Evolutionary conservation across 1,139 yeast species (phyloP), one percentile per base, ranked within the genome.

Genomic region (Blastobotrys capitulatus): DNA sequence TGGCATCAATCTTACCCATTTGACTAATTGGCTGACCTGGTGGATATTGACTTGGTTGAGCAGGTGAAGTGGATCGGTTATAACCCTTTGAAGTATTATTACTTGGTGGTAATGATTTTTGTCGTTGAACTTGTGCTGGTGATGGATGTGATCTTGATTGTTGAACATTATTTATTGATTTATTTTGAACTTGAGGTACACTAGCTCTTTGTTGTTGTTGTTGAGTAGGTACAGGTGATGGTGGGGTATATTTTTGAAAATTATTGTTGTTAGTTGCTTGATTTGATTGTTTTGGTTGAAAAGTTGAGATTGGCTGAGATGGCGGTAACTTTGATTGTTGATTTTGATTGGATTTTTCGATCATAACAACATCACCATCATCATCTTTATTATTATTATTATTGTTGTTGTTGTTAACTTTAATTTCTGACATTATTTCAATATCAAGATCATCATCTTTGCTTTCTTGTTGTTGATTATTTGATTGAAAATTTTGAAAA

Each of bases 351-450:
- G 12, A 13, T 13, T 29, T 9, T 29, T 29, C 32, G 4, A 29
- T 9, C 32, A 29, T 29, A 3, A 29, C n/a, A 9, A 29, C n/a
- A 29, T 29, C 32, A 12, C 12, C 12, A 29, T 25, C 19, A 5
- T 42, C 31, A 10, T 2, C 26, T 19, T 19, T n/a, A n/a, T n/a
- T n/a, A n/a, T n/a, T n/a, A n/a, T n/a, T n/a, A n/a, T n/a, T n/a
- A n/a, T n/a, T n/a, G n/a, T n/a, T n/a, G n/a, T n/a, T n/a, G n/a
- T n/a, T 20, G 12, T 16, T 16, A 16, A 42, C 34, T 7, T 19
- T 41, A 2, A 26, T 26, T 22, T 42, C 46, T 8, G 46, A 43
- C n/a, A 43, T 40, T 7, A 43, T 18, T 20, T 43, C 41, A 36
- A 43, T 16, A 35, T 43, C 46, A 26, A 20, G 27, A 37, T 43